Conservation (phyloP, 2,329 filamentous ascomycete genomes). For the Alternaria sp. region DNA sequence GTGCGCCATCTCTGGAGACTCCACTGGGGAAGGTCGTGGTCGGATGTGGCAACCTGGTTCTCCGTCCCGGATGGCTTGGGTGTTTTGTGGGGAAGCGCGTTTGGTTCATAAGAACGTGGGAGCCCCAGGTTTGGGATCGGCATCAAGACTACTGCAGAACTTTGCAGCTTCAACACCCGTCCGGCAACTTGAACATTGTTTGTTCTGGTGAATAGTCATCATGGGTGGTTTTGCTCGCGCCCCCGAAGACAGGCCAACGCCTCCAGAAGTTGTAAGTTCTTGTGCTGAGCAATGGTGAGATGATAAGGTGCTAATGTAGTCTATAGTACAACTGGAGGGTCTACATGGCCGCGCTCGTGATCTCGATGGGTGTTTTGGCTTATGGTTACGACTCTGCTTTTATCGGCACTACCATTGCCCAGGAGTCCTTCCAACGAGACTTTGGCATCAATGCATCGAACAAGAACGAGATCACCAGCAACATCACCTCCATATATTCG, state of each 20-base stretch:
- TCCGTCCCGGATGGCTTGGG: conserved; percentile 17
- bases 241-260: conserved; percentile 63
- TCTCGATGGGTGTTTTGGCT: conserved; percentile 54
- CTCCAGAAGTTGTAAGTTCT: conserved; percentile 55
- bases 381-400: conserved; percentile 61
- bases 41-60: conserved; percentile 14
- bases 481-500: conserved; percentile 57
- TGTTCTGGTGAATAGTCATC: conserved; percentile 5
- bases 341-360: conserved; percentile 57
- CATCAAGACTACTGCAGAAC: conserved; percentile 5
- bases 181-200: background rate
- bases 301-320: conserved; percentile 5
- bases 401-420: conserved; percentile 61
- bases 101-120: conserved; percentile 25
- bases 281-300: background rate
- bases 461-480: conserved; percentile 51
- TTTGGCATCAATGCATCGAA: conserved; percentile 45
- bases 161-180: conserved; percentile 1
- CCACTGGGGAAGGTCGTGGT: conserved; percentile 21
- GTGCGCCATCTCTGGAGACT: conserved; percentile 23
- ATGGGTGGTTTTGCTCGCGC: conserved; percentile 54
- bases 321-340: conserved; percentile 57
- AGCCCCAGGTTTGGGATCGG: conserved; percentile 31
- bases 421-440: conserved; percentile 55
- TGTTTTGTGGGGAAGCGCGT: conserved; percentile 27